These are phyloP conservation scores for Xylariaceae sp. DNA, from an alignment of 2,329 filamentous ascomycete genomes.

Conservation along the genomic window DNA sequence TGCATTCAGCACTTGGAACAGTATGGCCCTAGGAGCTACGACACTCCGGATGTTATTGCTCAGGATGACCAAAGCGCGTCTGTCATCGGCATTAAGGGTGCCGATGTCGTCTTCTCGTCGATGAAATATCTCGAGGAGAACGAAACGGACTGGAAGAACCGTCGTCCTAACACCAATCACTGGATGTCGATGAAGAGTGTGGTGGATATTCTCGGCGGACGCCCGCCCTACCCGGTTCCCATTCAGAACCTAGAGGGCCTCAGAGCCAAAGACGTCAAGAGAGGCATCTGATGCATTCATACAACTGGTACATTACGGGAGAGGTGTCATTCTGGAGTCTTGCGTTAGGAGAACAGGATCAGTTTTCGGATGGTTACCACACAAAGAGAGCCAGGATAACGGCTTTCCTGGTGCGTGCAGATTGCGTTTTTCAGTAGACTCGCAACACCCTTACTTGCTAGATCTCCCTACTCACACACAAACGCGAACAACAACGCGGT, in stretches of 20 bases:
- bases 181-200: constrained; percentile 77
- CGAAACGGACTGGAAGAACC: constrained; percentile 89
- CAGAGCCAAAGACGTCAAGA: constrained; percentile 56
- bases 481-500: too few relatives aligned
- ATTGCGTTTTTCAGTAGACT: constrained; percentile 5
- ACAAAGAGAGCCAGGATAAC: not conserved
- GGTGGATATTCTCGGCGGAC: constrained; percentile 78
- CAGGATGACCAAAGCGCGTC: constrained; percentile 66
- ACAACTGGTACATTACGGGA: not conserved
- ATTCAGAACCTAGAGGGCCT: constrained; percentile 47
- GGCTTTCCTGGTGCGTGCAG: not conserved
- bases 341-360: constrained; percentile 3
- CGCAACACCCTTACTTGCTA: not conserved
- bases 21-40: constrained; percentile 61
- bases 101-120: constrained; percentile 78
- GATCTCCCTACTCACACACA: not conserved
- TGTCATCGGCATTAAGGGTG: constrained; percentile 90
- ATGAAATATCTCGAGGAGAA: constrained; percentile 76
- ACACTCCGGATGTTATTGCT: constrained; percentile 56
- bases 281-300: constrained; percentile 38
- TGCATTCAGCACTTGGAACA: constrained; percentile 86
- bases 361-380: constrained; percentile 7
- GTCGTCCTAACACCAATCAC: constrained; percentile 76
- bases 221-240: constrained; percentile 50
- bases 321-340: constrained; percentile 12